Evolutionary conservation across 2,329 filamentous ascomycete species (phyloP), one percentile per base, ranked within the genome.

Genomic region (Botrytis deweyae): DNA sequence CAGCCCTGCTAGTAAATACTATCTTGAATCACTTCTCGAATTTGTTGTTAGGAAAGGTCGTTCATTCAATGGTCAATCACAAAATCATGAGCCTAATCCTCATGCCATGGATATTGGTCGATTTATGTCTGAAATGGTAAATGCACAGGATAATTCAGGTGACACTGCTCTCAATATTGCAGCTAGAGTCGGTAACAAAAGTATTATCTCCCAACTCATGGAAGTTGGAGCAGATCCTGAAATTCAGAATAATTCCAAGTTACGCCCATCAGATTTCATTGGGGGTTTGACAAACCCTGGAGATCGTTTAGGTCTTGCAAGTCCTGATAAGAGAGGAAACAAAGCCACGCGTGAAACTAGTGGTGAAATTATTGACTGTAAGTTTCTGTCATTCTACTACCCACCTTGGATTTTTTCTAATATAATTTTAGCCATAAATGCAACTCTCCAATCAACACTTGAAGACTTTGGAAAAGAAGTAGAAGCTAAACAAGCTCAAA

Each of bases 91-190:
- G 29, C 73, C 75, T 22, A 64, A 77, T 10, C 71, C 75, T 22
- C 76, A 78, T 55, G 77, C 79, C 18, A 97, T 98, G 83, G 93
- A 92, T 38, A 88, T 99, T 71, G 95, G 93, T 44, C 91, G 94
- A 55, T 99, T 99, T 83, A 97, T 99, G 89, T 93, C 92, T 67
- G 95, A 98, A 81, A 97, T 99, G 82, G 95, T 99, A 75, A 98
- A 99, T 79, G 92, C 95, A 0, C 93, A 95, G 79, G 96, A 99
- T 82, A 94, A 95, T 79, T 92, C 93, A 49, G 96, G 96, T 0
- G 97, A 99, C 80, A 99, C 96, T 0, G 96, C 96, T 0, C 86
- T 99, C 33, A 98, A 98, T 78, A 91, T 98, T 76, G 96, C 95
- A 2, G 95, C 96, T 2, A 88, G 96, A 75, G 97, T 98, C 77